Evolutionary conservation across 352 stramenopile species (phyloP).

Genomic region (Phytophthora uliginosa): DNA sequence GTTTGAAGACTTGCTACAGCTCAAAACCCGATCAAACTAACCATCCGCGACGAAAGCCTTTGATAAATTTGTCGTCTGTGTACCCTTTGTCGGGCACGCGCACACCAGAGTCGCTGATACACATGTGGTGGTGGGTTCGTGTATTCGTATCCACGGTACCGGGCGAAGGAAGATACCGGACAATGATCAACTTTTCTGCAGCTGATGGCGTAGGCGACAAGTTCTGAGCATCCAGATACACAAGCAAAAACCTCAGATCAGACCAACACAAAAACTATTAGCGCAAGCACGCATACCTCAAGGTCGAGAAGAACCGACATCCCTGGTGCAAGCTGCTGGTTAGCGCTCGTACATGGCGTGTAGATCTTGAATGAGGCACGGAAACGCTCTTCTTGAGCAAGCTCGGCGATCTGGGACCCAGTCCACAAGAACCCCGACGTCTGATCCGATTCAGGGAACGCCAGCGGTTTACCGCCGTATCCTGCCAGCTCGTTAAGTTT

Average conservation of each 20-base stretch:
- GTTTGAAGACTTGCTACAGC: background rate
- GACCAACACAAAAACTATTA: background rate
- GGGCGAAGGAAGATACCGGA: conserved; percentile 8
- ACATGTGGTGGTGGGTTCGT: conserved; percentile 1
- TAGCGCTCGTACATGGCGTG: conserved; percentile 7
- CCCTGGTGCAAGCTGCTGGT: conserved; percentile 14
- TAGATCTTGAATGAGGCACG: conserved; percentile 15
- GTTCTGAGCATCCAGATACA: conserved; percentile 3
- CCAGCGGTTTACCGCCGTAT: conserved; percentile 10
- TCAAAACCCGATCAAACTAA: background rate
- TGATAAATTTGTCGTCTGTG: conserved; percentile 18
- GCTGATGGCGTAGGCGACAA: conserved; percentile 18
- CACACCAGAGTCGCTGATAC: conserved; percentile 11
- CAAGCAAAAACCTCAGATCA: background rate
- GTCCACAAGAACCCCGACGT: conserved; percentile 8
- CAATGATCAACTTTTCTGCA: conserved; percentile 12
- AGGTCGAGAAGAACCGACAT: conserved; percentile 21
- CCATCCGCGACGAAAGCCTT: conserved; percentile 29
- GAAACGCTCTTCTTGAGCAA: conserved; percentile 13
- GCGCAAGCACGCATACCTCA: conserved; percentile 9
- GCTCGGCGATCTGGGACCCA: conserved; percentile 18
- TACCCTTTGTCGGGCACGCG: conserved; percentile 17
- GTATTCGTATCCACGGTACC: conserved; percentile 8
- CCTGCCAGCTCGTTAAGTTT: background rate
- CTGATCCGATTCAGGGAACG: conserved; percentile 4